Base-by-base conservation (phyloP, 306 rosid genomes). In the Gynostemma pentaphyllum region DNA sequence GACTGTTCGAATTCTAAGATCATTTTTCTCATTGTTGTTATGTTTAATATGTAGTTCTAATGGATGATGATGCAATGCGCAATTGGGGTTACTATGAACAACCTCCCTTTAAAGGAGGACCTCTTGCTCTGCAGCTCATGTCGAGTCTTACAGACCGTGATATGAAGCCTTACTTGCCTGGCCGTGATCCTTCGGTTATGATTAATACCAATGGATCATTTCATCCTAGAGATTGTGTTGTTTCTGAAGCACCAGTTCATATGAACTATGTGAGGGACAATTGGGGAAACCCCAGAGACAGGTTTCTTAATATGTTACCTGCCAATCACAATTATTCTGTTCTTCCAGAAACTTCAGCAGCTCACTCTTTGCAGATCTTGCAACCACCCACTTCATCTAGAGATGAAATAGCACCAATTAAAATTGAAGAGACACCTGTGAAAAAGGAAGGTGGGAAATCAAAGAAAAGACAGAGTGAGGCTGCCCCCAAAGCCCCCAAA, bases 1-100 rank as follows among this genome's bases (percentile, higher is more conserved):
- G 62, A 55, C 51, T 29, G 22, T 70, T 66, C 64, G 50, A 72
- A 81, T 69, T 66, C 8, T 54, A 23, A 62, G 32, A 26, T 50
- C 57, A 61, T 65, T 60, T 57, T 59, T 46, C 75, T 68, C 36
- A 27, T 54, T 47, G 64, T 66, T 70, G 76, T 39, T 76, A 56
- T 66, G 62, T 37, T n/a, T 70, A 65, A 59, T 74, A 51, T 82
- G 76, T 81, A 88, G 99, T 76, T 86, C 62, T 64, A 47, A 92
- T 92, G 99, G 99, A 92, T 72, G 99, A 88, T 61, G 95, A 92
- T 76, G 83, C 85, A 12, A 92, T 92, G 88, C 85, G 90, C 72
- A 92, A 92, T 71, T 92, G 99, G 99, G 96, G 96, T 29, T 92
- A 92, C 62, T 92, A 92, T 78, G 99, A 92, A 68, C 87, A 92